Percentiles rank a stretch among this genome's conserved stretches.
phyloP scores from a whole-genome alignment of 208 protist genomes.

The Tetramitus jugosus region DNA sequence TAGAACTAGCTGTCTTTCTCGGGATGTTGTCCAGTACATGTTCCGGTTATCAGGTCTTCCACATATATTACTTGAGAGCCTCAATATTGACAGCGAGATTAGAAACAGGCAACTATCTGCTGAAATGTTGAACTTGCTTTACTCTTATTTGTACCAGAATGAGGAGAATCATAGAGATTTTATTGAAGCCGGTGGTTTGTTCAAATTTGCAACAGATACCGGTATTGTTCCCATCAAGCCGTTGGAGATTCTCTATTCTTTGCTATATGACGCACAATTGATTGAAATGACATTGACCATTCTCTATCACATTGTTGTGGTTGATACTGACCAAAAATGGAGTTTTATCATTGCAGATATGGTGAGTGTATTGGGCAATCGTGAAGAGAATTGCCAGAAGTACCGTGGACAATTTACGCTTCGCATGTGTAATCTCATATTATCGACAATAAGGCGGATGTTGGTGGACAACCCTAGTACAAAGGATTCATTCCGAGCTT shows the following conservation, averaged over 20 bases:
- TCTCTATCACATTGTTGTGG: neutral
- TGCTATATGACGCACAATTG: slow-evolving; percentile 15
- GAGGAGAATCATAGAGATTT: no score
- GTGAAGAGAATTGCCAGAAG: neutral
- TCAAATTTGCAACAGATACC: no score
- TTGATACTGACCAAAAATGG: neutral
- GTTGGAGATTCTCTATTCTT: neutral
- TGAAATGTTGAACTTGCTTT: no score
- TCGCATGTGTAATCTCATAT: neutral
- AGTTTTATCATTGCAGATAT: slow-evolving; percentile 14
- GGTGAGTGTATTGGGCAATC: neutral
- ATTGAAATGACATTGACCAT: neutral
- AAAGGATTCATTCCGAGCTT: neutral
- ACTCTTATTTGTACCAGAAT: no score
- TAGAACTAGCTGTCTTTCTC: no score
- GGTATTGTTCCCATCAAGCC: no score
- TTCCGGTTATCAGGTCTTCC: no score
- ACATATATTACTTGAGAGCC: no score
- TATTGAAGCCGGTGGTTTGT: no score
- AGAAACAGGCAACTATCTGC: no score
- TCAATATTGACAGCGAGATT: no score
- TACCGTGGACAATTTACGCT: neutral
- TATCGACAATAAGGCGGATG: neutral
- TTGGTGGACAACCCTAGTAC: neutral
- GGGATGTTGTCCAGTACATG: no score